Evolutionary conservation across 345 rosid genomes (phyloP).

Genomic region (sweet orange (Citrus sinensis)): DNA sequence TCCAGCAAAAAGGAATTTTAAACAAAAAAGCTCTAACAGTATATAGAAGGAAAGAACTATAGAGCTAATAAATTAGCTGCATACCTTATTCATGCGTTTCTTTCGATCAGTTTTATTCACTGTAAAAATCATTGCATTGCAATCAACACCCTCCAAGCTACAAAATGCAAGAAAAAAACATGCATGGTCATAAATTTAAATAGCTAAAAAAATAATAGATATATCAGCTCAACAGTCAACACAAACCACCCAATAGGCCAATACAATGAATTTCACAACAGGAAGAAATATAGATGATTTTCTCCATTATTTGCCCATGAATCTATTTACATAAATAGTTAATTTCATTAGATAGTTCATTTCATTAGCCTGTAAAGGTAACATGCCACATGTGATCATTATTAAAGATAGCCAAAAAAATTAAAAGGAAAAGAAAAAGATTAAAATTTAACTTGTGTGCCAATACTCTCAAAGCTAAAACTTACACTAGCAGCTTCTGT

Average conservation of each 20-base stretch:
- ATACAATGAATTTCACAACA: background rate
- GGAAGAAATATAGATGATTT: background rate
- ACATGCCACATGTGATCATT: background rate
- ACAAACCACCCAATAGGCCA: background rate
- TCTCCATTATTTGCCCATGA: background rate
- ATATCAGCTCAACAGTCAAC: background rate
- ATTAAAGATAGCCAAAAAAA: background rate
- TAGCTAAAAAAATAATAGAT: background rate
- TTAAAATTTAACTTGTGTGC: too few relatives aligned
- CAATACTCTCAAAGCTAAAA: too few relatives aligned
- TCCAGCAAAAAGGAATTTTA: conserved; percentile 14
- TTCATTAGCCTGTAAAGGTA: background rate
- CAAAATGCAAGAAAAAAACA: conserved; percentile 4
- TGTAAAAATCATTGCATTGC: conserved; percentile 57
- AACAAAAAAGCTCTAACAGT: background rate
- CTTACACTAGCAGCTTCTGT: too few relatives aligned
- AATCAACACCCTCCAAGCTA: conserved; percentile 36
- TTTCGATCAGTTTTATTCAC: conserved; percentile 35
- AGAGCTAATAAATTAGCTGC: background rate
- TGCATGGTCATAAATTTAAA: background rate
- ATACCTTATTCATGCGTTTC: conserved; percentile 41
- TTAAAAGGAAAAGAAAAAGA: background rate
- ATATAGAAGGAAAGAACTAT: conserved; percentile 1
- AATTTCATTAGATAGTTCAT: background rate
- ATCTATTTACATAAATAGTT: background rate